Evolutionary conservation across 2,329 filamentous ascomycete genomes (phyloP), one percentile per base, ranked within the genome.

Genomic region (Penicillium sp.): DNA sequence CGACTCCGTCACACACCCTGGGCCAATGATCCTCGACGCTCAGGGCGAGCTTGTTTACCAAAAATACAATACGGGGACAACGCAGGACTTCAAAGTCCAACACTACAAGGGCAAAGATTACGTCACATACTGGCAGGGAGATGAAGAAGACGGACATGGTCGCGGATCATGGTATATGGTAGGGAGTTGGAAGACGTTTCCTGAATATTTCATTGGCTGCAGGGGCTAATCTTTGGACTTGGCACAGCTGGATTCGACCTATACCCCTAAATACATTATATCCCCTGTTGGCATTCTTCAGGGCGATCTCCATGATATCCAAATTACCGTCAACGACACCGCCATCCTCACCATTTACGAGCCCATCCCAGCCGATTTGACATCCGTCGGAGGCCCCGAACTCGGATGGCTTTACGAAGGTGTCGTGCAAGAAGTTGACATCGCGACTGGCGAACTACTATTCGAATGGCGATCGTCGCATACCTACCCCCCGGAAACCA

Each of bases 61-160:
- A 52, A 58, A 74, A 57, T 52, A 69, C 53, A 68, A 71, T 27
- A 71, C 65, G 35, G 70, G 67, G 4, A 72, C 78, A 53, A 74
- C 77, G 2, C 80, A 81, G 62, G 79, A 81, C 57, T 70, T 81
- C 14, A 75, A 76, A 61, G 74, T 79, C 1, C 79, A 82, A 65
- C 62, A 66, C 19, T 81, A 78, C 57, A 72, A 71, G 54, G 78
- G 75, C 10, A 61, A 80, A 57, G 62, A 73, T 22, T 80, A 78
- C 62, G 59, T 81, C 53, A 80, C 78, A 0, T 81, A 80, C 59
- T 81, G 79, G 79, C 73, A 77, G 29, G 79, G 79, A 29, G 77
- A 78, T 42, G 73, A 76, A 29, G 76, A 79, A 51, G 76, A 78
- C 8, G 79, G 78, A 4, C 75, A 80, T 61, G 79, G 80, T 3